phyloP scores from a whole-genome alignment of 495 filamentous ascomycete genomes.

The Hyaloscypha bicolor region DNA sequence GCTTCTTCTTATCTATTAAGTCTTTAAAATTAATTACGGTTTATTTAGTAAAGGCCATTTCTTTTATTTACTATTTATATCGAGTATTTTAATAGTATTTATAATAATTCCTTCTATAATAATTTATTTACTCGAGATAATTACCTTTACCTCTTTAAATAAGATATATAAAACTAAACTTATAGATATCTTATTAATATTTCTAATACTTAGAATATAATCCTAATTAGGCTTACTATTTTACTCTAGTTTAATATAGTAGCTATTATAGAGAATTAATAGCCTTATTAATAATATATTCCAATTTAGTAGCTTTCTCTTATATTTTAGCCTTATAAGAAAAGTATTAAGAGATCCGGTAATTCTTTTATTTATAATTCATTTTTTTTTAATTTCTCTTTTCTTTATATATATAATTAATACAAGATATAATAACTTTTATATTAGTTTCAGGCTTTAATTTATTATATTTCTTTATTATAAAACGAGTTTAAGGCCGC shows the following conservation, averaged over 20 bases:
- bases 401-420: no score
- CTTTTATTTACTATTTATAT: no score
- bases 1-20: no score
- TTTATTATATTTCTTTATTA: constrained; percentile 3
- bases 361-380: no score
- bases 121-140: constrained; percentile 2
- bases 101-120: constrained; percentile 4
- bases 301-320: constrained; percentile 9
- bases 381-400: no score
- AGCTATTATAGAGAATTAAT: constrained; percentile 11
- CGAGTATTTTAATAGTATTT: constrained; percentile 13
- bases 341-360: no score
- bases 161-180: constrained; percentile 10
- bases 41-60: no score
- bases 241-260: constrained; percentile 12
- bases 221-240: constrained; percentile 10
- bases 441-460: background rate
- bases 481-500: no score
- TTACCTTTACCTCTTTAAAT: constrained; percentile 5
- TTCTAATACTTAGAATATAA: no score
- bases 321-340: no score
- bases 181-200: constrained; percentile 12
- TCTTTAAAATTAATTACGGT: no score
- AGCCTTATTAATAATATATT: constrained; percentile 11
- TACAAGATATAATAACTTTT: no score